Conservation (phyloP, 2,329 filamentous ascomycete species). For the Verticillium nubilum region DNA sequence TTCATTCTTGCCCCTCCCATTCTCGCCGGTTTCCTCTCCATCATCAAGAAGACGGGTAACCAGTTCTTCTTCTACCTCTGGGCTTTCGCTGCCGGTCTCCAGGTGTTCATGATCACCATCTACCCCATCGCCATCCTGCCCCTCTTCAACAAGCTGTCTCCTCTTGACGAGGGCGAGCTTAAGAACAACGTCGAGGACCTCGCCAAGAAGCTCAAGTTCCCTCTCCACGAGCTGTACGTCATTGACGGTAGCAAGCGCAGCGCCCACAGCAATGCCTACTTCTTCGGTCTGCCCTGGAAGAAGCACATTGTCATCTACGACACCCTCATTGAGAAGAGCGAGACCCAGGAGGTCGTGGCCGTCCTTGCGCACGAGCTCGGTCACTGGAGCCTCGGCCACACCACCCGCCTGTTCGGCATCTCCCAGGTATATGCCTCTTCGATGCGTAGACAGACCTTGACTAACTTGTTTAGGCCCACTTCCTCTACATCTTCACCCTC, state of each 20-base stretch:
- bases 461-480: conserved; percentile 59
- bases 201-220: conserved; percentile 80
- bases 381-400: conserved; percentile 95
- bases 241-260: conserved; percentile 88
- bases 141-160: conserved; percentile 96
- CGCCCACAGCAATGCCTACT: conserved; percentile 87
- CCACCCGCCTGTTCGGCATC: conserved; percentile 83
- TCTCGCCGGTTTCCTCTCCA: conserved; percentile 85
- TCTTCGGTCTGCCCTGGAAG: conserved; percentile 97
- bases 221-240: conserved; percentile 86
- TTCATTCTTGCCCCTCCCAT: conserved; percentile 80
- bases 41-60: conserved; percentile 89
- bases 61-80: conserved; percentile 98
- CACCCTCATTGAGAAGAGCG: conserved; percentile 92
- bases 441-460: conserved; percentile 3
- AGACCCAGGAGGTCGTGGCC: conserved; percentile 86
- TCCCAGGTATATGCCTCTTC: conserved; percentile 53
- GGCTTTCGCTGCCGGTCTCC: conserved; percentile 83
- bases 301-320: conserved; percentile 99
- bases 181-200: conserved; percentile 85
- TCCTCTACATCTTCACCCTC: conserved; percentile 93
- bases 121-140: conserved; percentile 93
- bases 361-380: conserved; percentile 94
- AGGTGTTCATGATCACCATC: conserved; percentile 92
- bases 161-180: conserved; percentile 78